Base-by-base conservation (phyloP, 1,284 basidiomycete genomes). In the Caloboletus firmus region DNA sequence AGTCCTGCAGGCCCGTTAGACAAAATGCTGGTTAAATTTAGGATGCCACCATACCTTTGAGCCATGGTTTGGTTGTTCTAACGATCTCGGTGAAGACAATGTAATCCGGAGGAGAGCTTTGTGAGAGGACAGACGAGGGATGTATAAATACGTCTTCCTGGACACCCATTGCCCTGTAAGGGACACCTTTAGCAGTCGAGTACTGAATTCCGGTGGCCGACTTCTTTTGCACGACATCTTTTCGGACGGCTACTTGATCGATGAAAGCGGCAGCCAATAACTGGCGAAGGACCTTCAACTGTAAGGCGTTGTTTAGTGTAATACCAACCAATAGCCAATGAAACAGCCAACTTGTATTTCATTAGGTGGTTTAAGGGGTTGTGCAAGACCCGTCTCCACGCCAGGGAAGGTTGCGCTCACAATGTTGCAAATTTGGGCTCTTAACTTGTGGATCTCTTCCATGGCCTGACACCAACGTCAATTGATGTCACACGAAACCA, bases 391-490 rank as follows among this genome's bases (percentile, higher is more conserved):
- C 1, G 80, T 75, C 54, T 86, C 79, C 8, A 79, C 71, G 6
- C 78, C 80, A 1, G 86, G 79, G 62, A 91, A 91, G 64, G 87
- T 85, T 24, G 79, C 74, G 52, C 82, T 79, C 1, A 95, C 89
- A 49, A 97, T 95, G 60, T 79, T 85, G 63, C 83, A 91, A 55
- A 98, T 89, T 66, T 98, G 97, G 0, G 84, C 80, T 37, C 95
- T 85, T n/a, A 99, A 79, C 71, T 99, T 98, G 72, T 96, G 95
- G 40, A 98, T 97, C 75, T 99, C 97, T 73, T 98, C 92, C 95
- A 99, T 99, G 0, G 95, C 93, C 93, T 96, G 18, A 11, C 24
- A 34, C 15, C 36, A 42, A 24, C n/a, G 20, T 62, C 24, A 60
- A 47, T n/a, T 0, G 20, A 18, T 10, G 31, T 11, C 12, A 15